phyloP scores from a whole-genome alignment of 2,329 filamentous ascomycete species.

The Sporothrix brasiliensis region DNA sequence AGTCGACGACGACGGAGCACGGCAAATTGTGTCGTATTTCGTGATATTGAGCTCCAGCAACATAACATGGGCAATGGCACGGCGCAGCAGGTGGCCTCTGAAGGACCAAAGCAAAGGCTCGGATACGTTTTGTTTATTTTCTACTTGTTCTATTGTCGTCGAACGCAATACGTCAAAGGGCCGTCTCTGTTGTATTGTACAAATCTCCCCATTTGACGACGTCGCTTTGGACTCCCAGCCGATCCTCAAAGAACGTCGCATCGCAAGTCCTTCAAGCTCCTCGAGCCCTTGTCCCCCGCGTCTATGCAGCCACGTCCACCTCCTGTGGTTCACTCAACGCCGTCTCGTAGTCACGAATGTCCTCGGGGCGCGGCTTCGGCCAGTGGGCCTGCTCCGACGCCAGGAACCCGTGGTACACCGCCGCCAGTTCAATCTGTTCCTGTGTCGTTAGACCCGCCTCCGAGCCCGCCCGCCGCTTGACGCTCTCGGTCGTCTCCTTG shows the following conservation, averaged over 20 bases:
- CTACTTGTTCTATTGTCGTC: constrained; percentile 8
- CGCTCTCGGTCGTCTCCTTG: constrained; percentile 54
- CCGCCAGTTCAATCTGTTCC: constrained; percentile 52
- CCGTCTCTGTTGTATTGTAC: neutral
- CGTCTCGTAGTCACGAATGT: constrained; percentile 31
- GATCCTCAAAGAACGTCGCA: neutral
- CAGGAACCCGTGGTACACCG: constrained; percentile 45
- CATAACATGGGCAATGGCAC: neutral
- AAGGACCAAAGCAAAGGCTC: neutral
- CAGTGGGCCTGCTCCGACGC: constrained; percentile 38
- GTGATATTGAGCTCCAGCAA: neutral
- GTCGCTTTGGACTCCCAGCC: neutral
- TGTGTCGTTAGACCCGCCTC: constrained; percentile 48
- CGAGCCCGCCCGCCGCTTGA: constrained; percentile 50
- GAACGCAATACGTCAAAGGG: neutral
- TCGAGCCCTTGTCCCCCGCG: neutral
- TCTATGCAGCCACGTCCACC: neutral
- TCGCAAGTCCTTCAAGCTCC: neutral
- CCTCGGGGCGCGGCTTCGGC: constrained; percentile 21
- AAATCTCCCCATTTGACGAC: neutral
- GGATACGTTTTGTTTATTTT: neutral
- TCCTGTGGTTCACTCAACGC: constrained; percentile 10
- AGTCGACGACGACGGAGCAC: constrained; percentile 1
- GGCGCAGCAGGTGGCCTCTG: too few relatives aligned
- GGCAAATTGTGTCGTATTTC: constrained; percentile 12